Evolutionary conservation across 2,329 filamentous ascomycete genomes (phyloP).

Genomic region (Myriangium duriaei): DNA sequence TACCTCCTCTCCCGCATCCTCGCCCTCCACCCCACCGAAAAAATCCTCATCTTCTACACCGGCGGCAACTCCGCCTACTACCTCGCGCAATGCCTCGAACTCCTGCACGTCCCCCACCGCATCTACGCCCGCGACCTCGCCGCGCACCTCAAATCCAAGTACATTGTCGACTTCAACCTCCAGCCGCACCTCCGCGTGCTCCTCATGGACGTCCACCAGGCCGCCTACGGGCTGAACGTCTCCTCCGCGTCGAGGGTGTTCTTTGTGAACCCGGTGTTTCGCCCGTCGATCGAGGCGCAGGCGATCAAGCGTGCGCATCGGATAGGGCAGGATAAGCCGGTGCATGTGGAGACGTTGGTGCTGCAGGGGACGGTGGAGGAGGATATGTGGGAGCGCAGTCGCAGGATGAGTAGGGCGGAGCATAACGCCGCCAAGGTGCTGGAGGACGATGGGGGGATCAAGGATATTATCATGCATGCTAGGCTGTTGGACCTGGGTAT

Average conservation of each 20-base stretch:
- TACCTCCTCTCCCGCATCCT: slow-evolving; percentile 68
- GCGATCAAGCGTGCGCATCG: slow-evolving; percentile 82
- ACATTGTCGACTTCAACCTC: slow-evolving; percentile 67
- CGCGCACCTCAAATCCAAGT: slow-evolving; percentile 53
- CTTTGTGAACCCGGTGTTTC: slow-evolving; percentile 79
- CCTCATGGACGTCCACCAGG: slow-evolving; percentile 83
- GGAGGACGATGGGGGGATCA: slow-evolving; percentile 43
- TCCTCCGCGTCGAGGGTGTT: slow-evolving; percentile 72
- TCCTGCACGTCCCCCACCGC: slow-evolving; percentile 49
- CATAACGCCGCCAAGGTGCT: slow-evolving; percentile 43
- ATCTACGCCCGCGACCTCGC: slow-evolving; percentile 55
- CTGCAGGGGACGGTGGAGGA: slow-evolving; percentile 73
- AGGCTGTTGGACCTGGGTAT: slow-evolving; percentile 33
- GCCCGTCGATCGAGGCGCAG: slow-evolving; percentile 73
- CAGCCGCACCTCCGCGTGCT: slow-evolving; percentile 60
- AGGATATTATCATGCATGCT: slow-evolving; percentile 46
- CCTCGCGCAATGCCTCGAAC: slow-evolving; percentile 68
- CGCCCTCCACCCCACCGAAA: slow-evolving; percentile 56
- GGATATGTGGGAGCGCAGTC: slow-evolving; percentile 60
- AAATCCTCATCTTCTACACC: slow-evolving; percentile 89
- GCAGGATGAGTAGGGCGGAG: slow-evolving; percentile 56
- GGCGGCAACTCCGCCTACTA: slow-evolving; percentile 79
- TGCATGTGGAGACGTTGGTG: slow-evolving; percentile 77
- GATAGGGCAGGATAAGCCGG: slow-evolving; percentile 68
- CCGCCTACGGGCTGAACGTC: slow-evolving; percentile 79